Conservation (phyloP, 2,329 filamentous ascomycete species). For the Neurospora sp. region DNA sequence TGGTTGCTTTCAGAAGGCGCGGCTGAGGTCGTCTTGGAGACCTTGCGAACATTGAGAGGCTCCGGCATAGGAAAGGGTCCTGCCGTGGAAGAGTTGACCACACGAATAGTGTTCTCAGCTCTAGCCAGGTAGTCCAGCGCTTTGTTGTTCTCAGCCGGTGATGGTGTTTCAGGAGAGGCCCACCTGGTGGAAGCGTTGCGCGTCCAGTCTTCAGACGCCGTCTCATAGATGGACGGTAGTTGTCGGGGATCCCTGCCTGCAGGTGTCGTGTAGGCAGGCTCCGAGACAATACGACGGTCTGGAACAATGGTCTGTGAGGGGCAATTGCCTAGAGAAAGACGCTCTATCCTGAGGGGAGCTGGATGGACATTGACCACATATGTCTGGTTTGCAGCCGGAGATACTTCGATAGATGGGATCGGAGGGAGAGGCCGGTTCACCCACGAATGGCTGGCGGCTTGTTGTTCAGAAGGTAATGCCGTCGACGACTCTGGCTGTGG, state of each 20-base stretch:
- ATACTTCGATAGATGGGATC: slow-evolving; percentile 28
- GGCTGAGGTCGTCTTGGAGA: slow-evolving; percentile 6
- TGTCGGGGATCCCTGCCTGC: slow-evolving; percentile 26
- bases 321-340: slow-evolving; percentile 16
- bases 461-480: slow-evolving; percentile 1
- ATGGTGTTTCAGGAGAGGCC: slow-evolving; percentile 28
- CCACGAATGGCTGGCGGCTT: slow-evolving; percentile 24
- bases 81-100: slow-evolving; percentile 34
- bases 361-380: slow-evolving; percentile 9
- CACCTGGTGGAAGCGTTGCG: slow-evolving; percentile 31
- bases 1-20: not conserved
- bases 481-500: slow-evolving; percentile 6
- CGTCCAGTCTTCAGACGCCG: slow-evolving; percentile 20
- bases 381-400: slow-evolving; percentile 12
- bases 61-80: slow-evolving; percentile 24
- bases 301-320: slow-evolving; percentile 5
- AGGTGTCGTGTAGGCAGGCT: slow-evolving; percentile 36
- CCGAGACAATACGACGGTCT: slow-evolving; percentile 41
- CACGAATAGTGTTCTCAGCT: slow-evolving; percentile 42
- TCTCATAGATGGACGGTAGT: slow-evolving; percentile 42
- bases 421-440: slow-evolving; percentile 42
- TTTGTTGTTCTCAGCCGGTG: slow-evolving; percentile 22
- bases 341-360: slow-evolving; percentile 11
- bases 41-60: slow-evolving; percentile 33
- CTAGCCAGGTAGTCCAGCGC: slow-evolving; percentile 36